phyloP scores from a whole-genome alignment of 495 filamentous ascomycete genomes.

The Glarea lozoyensis region DNA sequence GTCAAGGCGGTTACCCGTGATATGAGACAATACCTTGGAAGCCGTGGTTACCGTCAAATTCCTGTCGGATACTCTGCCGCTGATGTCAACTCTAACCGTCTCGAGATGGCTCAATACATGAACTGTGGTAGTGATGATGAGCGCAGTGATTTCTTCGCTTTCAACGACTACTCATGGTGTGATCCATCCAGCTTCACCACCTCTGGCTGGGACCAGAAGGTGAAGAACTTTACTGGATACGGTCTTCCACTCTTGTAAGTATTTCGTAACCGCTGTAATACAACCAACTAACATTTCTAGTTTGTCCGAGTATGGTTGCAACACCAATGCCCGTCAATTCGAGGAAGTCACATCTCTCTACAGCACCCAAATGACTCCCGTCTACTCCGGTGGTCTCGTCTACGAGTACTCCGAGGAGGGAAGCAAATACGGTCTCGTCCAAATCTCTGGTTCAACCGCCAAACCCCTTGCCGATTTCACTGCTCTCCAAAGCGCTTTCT shows the following conservation, averaged over 20 bases:
- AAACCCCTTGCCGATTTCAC: conserved; percentile 54
- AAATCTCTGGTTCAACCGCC: conserved; percentile 37
- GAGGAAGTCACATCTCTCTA: conserved; percentile 75
- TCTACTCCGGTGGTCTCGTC: conserved; percentile 93
- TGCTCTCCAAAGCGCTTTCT: conserved; percentile 56
- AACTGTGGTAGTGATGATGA: conserved; percentile 86
- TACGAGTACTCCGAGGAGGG: conserved; percentile 87
- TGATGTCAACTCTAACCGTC: conserved; percentile 76
- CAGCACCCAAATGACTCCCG: conserved; percentile 71
- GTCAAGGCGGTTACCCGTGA: conserved; percentile 93
- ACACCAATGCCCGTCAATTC: conserved; percentile 68
- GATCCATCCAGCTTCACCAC: conserved; percentile 64
- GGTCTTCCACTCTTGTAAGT: conserved; percentile 78
- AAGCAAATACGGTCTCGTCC: conserved; percentile 70
- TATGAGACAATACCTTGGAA: conserved; percentile 76
- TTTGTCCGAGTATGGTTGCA: conserved; percentile 92
- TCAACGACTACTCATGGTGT: conserved; percentile 99
- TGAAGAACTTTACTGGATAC: conserved; percentile 82
- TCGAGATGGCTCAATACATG: conserved; percentile 85
- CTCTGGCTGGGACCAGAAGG: conserved; percentile 88
- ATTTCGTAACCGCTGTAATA: not conserved
- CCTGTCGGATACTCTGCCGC: conserved; percentile 92
- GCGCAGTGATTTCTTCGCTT: conserved; percentile 90
- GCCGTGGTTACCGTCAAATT: conserved; percentile 64
- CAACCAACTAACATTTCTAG: conserved; percentile 15